Conservation (phyloP, 768 basidiomycete species). For the Lentinus brumalis region DNA sequence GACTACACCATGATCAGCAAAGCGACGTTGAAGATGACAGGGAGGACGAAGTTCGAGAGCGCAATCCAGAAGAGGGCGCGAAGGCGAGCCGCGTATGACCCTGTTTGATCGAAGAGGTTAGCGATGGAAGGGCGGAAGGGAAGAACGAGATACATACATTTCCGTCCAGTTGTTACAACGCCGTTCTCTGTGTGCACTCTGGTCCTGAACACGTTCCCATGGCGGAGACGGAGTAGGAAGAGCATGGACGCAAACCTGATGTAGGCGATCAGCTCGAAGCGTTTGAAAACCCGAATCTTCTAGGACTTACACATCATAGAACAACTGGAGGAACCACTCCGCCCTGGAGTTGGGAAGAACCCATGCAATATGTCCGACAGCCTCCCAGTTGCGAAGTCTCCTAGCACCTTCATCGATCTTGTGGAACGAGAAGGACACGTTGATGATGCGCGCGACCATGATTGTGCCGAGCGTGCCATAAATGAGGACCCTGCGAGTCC, state of each 20-base stretch:
- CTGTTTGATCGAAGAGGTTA: neutral
- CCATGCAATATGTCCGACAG: neutral
- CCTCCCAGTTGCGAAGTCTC: neutral
- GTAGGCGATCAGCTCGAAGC: too few species aligned
- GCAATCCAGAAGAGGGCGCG: constrained; percentile 38
- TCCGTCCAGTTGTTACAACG: too few species aligned
- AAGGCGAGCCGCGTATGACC: constrained; percentile 8
- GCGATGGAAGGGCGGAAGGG: too few species aligned
- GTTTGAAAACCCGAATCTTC: too few species aligned
- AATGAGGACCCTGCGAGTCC: constrained; percentile 15
- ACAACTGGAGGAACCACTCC: constrained; percentile 37
- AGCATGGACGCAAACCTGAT: constrained; percentile 26
- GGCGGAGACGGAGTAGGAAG: constrained; percentile 28
- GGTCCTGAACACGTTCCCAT: neutral
- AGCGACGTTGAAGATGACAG: constrained; percentile 35
- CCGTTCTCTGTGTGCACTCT: too few species aligned
- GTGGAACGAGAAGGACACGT: constrained; percentile 13
- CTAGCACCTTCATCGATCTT: neutral
- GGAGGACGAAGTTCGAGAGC: constrained; percentile 40
- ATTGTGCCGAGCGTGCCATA: constrained; percentile 31
- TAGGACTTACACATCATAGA: constrained; percentile 35
- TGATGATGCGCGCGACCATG: constrained; percentile 32
- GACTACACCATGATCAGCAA: constrained; percentile 27
- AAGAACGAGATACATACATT: neutral
- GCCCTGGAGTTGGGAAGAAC: constrained; percentile 4